Base-by-base conservation (phyloP, 768 basidiomycete species). In the Phanerochaete carnosa region DNA sequence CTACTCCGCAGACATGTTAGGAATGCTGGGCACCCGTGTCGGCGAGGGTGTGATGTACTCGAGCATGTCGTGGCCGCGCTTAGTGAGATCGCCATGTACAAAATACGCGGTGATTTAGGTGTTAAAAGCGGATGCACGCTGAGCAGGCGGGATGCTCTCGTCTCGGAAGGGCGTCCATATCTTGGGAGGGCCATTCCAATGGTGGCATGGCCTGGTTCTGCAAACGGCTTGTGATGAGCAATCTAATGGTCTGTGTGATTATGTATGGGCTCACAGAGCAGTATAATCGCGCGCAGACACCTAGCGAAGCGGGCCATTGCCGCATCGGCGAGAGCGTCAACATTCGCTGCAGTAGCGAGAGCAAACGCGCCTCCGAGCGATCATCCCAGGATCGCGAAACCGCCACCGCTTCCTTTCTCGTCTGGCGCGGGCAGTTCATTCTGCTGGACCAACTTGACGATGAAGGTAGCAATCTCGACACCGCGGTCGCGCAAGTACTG, bases 21-120 rank as follows among this genome's bases (percentile, higher is more conserved):
- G 75, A 25, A 72, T 64, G 0, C 67, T 69, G 5, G 73, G 73
- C 9, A 64, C 33, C 30, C 55, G 66, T 16, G 52, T 58, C 3
- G 61, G 33, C 3, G 68, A 59, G 0, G 72, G 68, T 9, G 72
- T 3, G n/a, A 71, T 65, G 59, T 66, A 70, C 1, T 59, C 60
- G 15, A 76, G 70, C 0, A 58, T 33, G 58, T 69, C 63, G 1
- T 63, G 60, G 57, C 71, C 66, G 1, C 66, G 65, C 15, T 65
- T 62, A 2, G 66, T 52, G 35, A 74, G 54, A 46, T 74, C 69
- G 45, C 65, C 63, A 45, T 77, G 74, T 15, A 73, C 63, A 61
- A 72, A 76, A 60, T 76, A 77, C 1, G 64, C 57, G 0, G 72
- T 72, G 15, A 72, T 51, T 71, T 73, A 75, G 45, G 69, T 69